Conservation (phyloP, 331 rosid genomes). For the Ulmus americana region DNA sequence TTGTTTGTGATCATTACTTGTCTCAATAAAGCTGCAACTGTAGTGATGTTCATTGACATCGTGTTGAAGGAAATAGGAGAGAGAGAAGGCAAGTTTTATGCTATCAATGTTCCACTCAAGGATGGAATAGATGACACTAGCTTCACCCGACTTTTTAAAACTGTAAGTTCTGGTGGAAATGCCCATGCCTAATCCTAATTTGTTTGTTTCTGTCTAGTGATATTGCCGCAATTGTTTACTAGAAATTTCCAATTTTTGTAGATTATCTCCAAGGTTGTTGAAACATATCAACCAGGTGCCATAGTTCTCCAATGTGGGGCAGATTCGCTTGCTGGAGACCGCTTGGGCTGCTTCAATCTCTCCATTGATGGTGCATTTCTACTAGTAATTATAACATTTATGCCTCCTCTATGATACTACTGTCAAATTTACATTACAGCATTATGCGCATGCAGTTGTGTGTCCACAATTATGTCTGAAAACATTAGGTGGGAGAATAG, state of each 20-base stretch:
- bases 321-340: slow-evolving; percentile 97
- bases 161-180: slow-evolving; percentile 49
- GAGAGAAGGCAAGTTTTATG: slow-evolving; percentile 93
- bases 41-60: slow-evolving; percentile 37
- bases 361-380: slow-evolving; percentile 92
- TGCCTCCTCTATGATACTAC: slow-evolving; percentile 9
- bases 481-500: no score
- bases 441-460: no score
- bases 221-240: neutral
- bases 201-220: slow-evolving; percentile 22
- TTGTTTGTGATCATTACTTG: neutral
- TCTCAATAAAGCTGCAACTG: slow-evolving; percentile 4
- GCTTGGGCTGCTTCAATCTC: slow-evolving; percentile 99
- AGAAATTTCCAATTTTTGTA: slow-evolving; percentile 30
- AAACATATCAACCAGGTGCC: slow-evolving; percentile 83
- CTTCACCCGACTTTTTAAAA: slow-evolving; percentile 89
- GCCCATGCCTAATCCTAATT: slow-evolving; percentile 8
- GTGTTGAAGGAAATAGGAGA: slow-evolving; percentile 89
- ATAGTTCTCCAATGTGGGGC: slow-evolving; percentile 99
- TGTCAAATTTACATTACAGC: neutral
- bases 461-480: no score
- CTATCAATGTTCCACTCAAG: slow-evolving; percentile 93
- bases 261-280: slow-evolving; percentile 96
- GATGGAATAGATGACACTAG: slow-evolving; percentile 96
- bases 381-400: slow-evolving; percentile 33